A percentile compares a stretch with the other conserved stretches of the same genome.
phyloP scores from a whole-genome alignment of 768 basidiomycete species.

The Mycena pura region DNA sequence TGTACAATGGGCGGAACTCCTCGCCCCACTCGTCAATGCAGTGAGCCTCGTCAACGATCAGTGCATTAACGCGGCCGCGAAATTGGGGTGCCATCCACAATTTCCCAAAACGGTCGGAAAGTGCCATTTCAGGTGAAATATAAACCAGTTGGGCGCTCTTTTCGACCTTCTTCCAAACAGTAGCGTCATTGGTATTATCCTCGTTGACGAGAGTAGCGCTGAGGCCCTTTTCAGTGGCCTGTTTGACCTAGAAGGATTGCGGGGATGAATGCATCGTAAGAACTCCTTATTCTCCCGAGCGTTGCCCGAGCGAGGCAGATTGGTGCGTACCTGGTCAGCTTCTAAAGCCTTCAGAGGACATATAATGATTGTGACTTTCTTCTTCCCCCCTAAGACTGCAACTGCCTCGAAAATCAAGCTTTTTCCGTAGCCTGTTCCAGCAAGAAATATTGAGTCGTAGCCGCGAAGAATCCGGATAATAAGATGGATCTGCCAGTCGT shows the following conservation, averaged over 20 bases:
- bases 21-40: constrained; percentile 42
- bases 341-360: constrained; percentile 38
- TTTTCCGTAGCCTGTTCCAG: constrained; percentile 36
- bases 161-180: neutral
- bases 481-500: constrained; percentile 22
- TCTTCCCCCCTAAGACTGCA: constrained; percentile 25
- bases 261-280: no score
- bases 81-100: constrained; percentile 39
- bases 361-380: constrained; percentile 31
- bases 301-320: no score
- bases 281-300: no score
- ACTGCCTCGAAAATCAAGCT: constrained; percentile 36
- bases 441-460: constrained; percentile 34
- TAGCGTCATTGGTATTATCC: neutral
- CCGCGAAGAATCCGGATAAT: constrained; percentile 21
- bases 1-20: constrained; percentile 34
- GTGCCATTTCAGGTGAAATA: constrained; percentile 28
- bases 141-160: constrained; percentile 3
- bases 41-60: constrained; percentile 42
- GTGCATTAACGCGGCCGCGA: constrained; percentile 28
- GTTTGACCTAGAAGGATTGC: constrained; percentile 4
- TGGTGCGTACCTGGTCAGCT: constrained; percentile 34
- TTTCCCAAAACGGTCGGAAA: constrained; percentile 31
- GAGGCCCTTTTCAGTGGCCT: constrained; percentile 7
- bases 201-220: constrained; percentile 7